phyloP scores from a whole-genome alignment of 2,329 filamentous ascomycete species.

The Laburnicola sp. region DNA sequence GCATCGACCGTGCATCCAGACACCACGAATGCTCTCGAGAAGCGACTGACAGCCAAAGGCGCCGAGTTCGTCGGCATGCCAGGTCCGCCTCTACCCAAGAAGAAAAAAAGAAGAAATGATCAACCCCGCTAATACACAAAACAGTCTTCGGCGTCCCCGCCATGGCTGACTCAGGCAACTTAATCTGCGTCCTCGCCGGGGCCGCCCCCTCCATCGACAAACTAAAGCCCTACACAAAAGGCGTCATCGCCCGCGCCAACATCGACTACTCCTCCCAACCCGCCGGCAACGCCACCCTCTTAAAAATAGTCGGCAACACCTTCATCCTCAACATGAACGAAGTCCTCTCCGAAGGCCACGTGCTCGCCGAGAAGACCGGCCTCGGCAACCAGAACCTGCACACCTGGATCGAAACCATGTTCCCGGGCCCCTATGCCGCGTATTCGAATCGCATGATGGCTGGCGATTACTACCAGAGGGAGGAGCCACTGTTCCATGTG shows the following conservation, averaged over 20 bases:
- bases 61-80: constrained; percentile 76
- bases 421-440: constrained; percentile 73
- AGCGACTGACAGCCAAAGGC: constrained; percentile 60
- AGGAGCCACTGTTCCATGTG: constrained; percentile 80
- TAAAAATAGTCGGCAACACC: constrained; percentile 86
- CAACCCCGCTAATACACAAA: too few relatives aligned
- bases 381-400: constrained; percentile 72
- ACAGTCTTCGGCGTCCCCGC: constrained; percentile 70
- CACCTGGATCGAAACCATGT: constrained; percentile 70
- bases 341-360: constrained; percentile 75
- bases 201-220: constrained; percentile 62
- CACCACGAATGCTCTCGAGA: constrained; percentile 68
- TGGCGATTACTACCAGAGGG: constrained; percentile 75
- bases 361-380: constrained; percentile 78
- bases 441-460: constrained; percentile 75
- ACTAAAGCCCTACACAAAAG: constrained; percentile 70
- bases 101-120: too few relatives aligned
- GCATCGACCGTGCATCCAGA: constrained; percentile 88
- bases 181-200: constrained; percentile 75
- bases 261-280: constrained; percentile 73
- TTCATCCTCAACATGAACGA: constrained; percentile 84
- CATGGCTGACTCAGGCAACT: constrained; percentile 69
- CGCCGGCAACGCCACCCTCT: constrained; percentile 67
- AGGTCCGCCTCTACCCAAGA: constrained; percentile 34
- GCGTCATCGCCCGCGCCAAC: constrained; percentile 69